phyloP scores from a whole-genome alignment of 2,329 filamentous ascomycete genomes.

The Graphilbum ipis-grandicollis region DNA sequence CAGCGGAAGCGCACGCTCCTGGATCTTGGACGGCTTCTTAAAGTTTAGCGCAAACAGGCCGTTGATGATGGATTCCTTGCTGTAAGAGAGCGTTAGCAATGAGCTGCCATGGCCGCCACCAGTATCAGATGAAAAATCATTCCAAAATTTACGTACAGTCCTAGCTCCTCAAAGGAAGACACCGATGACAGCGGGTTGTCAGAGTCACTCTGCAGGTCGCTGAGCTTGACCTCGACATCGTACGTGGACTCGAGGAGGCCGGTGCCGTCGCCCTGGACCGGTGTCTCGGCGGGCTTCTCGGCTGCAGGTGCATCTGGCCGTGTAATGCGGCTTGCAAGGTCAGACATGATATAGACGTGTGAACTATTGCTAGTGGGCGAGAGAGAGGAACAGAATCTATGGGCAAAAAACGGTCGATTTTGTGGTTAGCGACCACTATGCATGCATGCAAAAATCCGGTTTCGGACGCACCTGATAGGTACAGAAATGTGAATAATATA shows the following conservation, averaged over 20 bases:
- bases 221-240: conserved; percentile 84
- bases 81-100: conserved; percentile 4
- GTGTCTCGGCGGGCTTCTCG: conserved; percentile 8
- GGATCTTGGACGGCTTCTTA: conserved; percentile 91
- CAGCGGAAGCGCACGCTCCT: conserved; percentile 83
- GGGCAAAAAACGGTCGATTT: no score
- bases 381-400: no score
- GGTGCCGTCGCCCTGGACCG: conserved; percentile 18
- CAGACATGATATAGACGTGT: conserved; percentile 11
- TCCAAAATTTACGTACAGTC: conserved; percentile 57
- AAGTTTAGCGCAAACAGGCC: conserved; percentile 73
- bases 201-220: conserved; percentile 71
- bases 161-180: conserved; percentile 67
- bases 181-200: conserved; percentile 79
- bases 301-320: conserved; percentile 18
- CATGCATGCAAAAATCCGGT: no score
- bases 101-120: no score
- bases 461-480: no score
- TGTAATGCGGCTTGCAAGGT: conserved; percentile 34
- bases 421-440: no score
- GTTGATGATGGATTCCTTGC: conserved; percentile 49
- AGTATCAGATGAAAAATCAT: no score
- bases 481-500: no score
- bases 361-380: no score
- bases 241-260: conserved; percentile 55